phyloP scores from a whole-genome alignment of 2,329 filamentous ascomycete genomes.

The Penicillium sumatraense region DNA sequence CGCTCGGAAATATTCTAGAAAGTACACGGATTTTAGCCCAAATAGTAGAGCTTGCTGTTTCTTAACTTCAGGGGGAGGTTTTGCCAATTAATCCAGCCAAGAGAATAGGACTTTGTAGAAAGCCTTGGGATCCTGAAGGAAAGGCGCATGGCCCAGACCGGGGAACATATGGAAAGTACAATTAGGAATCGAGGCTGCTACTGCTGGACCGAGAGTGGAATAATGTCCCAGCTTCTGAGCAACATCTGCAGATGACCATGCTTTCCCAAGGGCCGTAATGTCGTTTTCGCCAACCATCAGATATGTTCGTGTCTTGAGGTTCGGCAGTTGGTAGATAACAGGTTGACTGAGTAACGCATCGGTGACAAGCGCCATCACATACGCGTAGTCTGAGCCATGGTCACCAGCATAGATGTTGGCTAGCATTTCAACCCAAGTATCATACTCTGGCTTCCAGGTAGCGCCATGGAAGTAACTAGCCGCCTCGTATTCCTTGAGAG shows the following conservation, averaged over 20 bases:
- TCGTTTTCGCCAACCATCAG: constrained; percentile 19
- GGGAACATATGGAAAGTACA: constrained; percentile 19
- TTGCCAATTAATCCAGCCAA: constrained; percentile 2
- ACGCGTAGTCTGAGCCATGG: constrained; percentile 14
- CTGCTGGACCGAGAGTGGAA: constrained; percentile 14
- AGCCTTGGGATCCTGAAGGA: constrained; percentile 16
- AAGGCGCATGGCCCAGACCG: constrained; percentile 20
- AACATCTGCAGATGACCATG: constrained; percentile 9
- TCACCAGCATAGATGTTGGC: constrained; percentile 17
- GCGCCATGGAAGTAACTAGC: constrained; percentile 17
- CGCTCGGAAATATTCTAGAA: no score
- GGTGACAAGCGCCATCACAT: constrained; percentile 19
- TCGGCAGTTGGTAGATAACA: constrained; percentile 16
- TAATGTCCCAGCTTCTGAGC: constrained; percentile 14
- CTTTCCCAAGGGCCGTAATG: constrained; percentile 16
- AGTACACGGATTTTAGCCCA: no score
- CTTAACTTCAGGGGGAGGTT: no score
- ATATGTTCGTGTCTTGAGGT: constrained; percentile 16
- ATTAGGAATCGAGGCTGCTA: constrained; percentile 16
- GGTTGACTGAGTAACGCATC: constrained; percentile 17
- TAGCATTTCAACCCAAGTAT: constrained; percentile 19
- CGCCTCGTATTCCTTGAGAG: constrained; percentile 16
- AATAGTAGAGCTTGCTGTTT: no score
- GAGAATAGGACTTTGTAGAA: constrained; percentile 13
- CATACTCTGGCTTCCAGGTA: constrained; percentile 16